Conservation (phyloP, 345 rosid species). For the Ricinus communis region DNA sequence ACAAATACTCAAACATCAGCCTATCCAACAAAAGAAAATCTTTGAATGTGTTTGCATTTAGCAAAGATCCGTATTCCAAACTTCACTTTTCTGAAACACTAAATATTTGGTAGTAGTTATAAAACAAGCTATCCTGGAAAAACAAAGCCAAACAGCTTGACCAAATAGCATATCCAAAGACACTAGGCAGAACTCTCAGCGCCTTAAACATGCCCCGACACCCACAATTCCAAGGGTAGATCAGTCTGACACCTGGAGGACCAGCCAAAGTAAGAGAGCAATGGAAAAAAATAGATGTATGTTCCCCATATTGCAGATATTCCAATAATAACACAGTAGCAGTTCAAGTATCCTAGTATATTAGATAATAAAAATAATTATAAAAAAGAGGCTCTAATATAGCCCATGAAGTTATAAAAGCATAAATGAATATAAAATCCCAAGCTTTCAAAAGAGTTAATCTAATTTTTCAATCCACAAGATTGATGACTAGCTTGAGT, state of each 20-base stretch:
- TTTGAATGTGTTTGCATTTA: neutral
- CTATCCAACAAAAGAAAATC: neutral
- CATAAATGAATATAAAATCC: neutral
- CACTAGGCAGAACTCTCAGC: too few relatives aligned
- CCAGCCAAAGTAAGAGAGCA: too few relatives aligned
- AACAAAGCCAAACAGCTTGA: neutral
- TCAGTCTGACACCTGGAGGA: too few relatives aligned
- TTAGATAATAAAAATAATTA: too few relatives aligned
- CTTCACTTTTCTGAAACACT: neutral
- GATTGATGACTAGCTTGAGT: neutral
- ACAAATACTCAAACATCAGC: neutral
- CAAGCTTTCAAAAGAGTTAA: neutral
- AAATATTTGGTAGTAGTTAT: neutral
- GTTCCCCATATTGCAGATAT: too few relatives aligned
- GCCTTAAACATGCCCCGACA: too few relatives aligned
- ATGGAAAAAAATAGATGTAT: too few relatives aligned
- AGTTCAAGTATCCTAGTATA: too few relatives aligned
- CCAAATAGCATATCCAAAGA: conserved; percentile 3
- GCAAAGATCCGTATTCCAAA: too few relatives aligned
- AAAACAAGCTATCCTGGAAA: neutral
- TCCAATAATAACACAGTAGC: too few relatives aligned
- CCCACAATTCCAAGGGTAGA: too few relatives aligned
- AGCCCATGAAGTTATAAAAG: neutral
- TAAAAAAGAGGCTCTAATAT: neutral
- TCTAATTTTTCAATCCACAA: conserved; percentile 3